Evolutionary conservation across 1,284 basidiomycete species (phyloP).

Genomic region (Rhodotorula sp.): DNA sequence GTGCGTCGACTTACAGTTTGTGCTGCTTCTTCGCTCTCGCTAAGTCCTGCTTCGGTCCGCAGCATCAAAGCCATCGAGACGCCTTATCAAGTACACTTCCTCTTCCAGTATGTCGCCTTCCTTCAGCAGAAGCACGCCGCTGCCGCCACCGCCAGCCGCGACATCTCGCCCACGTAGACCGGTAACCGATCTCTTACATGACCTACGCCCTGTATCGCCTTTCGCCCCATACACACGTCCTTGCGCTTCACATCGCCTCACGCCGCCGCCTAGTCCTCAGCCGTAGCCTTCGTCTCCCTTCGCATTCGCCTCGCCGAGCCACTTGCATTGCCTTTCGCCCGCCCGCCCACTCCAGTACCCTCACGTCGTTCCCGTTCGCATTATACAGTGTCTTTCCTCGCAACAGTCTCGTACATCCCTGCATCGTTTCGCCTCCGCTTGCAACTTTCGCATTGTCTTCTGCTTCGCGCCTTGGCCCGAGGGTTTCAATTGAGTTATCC

Average conservation of each 20-base stretch:
- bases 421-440: background rate
- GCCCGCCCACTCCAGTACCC: background rate
- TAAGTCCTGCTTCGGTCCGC: background rate
- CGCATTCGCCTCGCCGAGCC: background rate
- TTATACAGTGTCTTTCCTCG: background rate
- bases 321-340: background rate
- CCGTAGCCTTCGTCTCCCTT: background rate
- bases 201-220: background rate
- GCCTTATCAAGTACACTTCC: slow-evolving; percentile 82
- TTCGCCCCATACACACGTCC: background rate
- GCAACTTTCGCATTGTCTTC: background rate
- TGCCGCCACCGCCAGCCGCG: background rate
- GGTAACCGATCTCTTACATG: background rate
- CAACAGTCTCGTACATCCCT: background rate
- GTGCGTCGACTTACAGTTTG: slow-evolving; percentile 16
- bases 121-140: slow-evolving; percentile 11
- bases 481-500: background rate
- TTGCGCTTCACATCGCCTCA: background rate
- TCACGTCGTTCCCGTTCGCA: background rate
- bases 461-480: background rate
- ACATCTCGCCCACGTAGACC: background rate
- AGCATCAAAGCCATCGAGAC: slow-evolving; percentile 70
- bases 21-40: no score
- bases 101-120: slow-evolving; percentile 72
- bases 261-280: background rate